Evolutionary conservation across 2,329 filamentous ascomycete species (phyloP).

Genomic region (Penicillium sp.): DNA sequence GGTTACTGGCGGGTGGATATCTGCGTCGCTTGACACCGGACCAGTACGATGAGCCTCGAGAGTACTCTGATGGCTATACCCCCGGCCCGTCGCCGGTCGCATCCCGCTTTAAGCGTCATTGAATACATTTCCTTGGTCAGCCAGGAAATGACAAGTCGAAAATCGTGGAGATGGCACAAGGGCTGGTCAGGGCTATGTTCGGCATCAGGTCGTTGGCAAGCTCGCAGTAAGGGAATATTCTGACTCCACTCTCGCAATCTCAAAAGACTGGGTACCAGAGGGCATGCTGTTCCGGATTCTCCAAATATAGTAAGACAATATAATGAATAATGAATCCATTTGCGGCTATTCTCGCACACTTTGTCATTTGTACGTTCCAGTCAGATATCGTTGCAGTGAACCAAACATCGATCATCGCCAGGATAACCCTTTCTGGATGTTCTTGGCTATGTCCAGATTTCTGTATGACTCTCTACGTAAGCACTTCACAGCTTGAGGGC

Average conservation of each 20-base stretch:
- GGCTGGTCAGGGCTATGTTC: no score
- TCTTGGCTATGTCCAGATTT: neutral
- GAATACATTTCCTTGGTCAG: neutral
- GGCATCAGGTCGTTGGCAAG: neutral
- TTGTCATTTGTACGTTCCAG: neutral
- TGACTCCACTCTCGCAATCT: neutral
- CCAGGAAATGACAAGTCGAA: no score
- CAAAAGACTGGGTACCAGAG: neutral
- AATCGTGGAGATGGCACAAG: no score
- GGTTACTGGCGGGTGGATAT: constrained; percentile 37
- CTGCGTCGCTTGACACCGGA: constrained; percentile 28
- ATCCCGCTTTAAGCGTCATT: neutral
- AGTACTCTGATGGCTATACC: constrained; percentile 25
- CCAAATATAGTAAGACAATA: neutral
- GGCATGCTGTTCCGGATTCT: neutral
- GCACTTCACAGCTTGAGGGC: neutral
- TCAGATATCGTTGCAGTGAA: neutral
- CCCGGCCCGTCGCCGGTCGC: constrained; percentile 12
- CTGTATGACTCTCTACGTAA: neutral
- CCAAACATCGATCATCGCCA: neutral
- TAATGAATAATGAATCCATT: neutral
- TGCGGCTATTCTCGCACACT: neutral
- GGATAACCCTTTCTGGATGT: neutral
- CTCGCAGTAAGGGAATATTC: neutral
- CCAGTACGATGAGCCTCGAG: constrained; percentile 27